phyloP scores from a whole-genome alignment of 2,329 filamentous ascomycete species.

The Colletotrichum trifolii region DNA sequence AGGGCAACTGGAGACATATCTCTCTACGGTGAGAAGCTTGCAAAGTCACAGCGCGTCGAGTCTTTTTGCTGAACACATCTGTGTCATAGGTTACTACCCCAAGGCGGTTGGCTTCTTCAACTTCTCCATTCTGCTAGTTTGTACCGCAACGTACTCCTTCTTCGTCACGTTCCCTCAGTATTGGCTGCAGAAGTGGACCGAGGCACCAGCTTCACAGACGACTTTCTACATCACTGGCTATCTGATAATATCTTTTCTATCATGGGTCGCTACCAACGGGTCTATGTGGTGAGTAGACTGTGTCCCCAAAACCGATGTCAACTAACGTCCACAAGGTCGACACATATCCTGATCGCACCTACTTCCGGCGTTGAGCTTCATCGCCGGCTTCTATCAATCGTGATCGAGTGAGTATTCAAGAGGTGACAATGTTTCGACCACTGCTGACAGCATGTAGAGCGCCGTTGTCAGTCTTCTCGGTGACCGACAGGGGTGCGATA shows the following conservation, averaged over 20 bases:
- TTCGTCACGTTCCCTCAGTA: conserved; percentile 29
- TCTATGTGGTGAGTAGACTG: conserved; percentile 13
- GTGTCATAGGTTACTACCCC: conserved; percentile 7
- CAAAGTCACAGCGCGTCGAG: fast-evolving
- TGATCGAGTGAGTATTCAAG: conserved; percentile 6
- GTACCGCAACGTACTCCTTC: conserved; percentile 10
- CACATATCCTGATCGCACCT: conserved; percentile 15
- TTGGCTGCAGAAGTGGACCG: conserved; percentile 33
- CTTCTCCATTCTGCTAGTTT: conserved; percentile 21
- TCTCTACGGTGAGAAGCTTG: conserved; percentile 20
- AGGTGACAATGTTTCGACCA: no score
- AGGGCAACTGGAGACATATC: conserved; percentile 22
- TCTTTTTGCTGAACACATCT: not conserved
- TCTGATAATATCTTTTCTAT: conserved; percentile 2
- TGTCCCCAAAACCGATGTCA: no score
- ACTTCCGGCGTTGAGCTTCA: conserved; percentile 13
- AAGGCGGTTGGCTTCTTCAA: conserved; percentile 5
- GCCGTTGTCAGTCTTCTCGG: conserved; percentile 39
- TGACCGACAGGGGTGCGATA: conserved; percentile 37
- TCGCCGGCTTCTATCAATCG: conserved; percentile 13
- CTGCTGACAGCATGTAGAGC: not conserved
- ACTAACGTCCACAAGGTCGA: not conserved
- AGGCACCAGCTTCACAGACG: conserved; percentile 10
- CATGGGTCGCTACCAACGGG: conserved; percentile 16
- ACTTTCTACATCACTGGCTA: conserved; percentile 21